Percentiles rank a stretch among this genome's conserved stretches.
Conservation (phyloP, 768 basidiomycete genomes). For the Hydnum rufescens region DNA sequence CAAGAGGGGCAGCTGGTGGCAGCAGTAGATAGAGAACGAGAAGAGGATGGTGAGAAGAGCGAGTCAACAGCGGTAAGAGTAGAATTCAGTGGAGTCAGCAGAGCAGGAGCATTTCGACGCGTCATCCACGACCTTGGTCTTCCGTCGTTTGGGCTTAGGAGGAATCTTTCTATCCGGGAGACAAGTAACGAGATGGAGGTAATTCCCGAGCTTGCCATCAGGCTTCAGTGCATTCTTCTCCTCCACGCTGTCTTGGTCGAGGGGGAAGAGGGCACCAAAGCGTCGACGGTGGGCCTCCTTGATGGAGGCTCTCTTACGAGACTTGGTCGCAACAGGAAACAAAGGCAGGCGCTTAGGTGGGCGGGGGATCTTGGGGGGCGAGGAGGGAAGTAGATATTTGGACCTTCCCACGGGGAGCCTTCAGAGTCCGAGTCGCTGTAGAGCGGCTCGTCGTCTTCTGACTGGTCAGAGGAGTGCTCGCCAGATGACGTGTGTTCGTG, state of each 20-base stretch:
- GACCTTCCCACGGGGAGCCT: neutral
- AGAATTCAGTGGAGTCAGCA: too few relatives aligned
- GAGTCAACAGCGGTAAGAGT: neutral
- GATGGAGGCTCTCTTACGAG: neutral
- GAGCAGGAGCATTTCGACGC: neutral
- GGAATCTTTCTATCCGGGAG: neutral
- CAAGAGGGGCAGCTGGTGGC: neutral
- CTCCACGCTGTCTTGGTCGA: neutral
- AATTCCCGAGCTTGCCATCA: neutral
- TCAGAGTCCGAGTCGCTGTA: neutral
- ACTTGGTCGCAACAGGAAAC: neutral
- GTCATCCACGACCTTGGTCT: neutral
- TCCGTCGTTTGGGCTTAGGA: neutral
- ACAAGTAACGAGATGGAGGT: neutral
- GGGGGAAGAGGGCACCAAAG: neutral
- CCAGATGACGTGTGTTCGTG: neutral
- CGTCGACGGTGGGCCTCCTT: neutral
- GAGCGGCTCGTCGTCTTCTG: neutral
- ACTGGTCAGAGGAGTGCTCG: neutral
- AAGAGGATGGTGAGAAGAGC: neutral
- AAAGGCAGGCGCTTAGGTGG: neutral
- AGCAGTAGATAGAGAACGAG: neutral
- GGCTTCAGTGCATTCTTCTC: neutral
- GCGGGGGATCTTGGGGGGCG: neutral
- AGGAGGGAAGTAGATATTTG: too few relatives aligned